Conservation (phyloP, 2,329 filamentous ascomycete genomes). For the Diaporthe eres region DNA sequence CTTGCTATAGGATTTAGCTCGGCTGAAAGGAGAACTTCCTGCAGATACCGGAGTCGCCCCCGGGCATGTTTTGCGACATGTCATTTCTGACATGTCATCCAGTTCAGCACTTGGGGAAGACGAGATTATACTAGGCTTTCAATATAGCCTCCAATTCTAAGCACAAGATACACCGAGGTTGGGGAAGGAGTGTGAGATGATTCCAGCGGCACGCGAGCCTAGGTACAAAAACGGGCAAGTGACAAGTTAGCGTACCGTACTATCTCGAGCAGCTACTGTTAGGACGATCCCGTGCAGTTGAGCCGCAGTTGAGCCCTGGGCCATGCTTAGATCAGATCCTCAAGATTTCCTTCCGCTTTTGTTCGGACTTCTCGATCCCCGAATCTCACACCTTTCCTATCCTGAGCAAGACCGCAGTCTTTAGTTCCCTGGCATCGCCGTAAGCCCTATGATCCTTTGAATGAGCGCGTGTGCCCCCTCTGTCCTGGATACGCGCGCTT, state of each 20-base stretch:
- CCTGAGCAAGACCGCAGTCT: too few relatives aligned
- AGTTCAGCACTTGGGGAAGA: too few relatives aligned
- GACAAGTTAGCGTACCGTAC: not conserved
- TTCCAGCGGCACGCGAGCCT: not conserved
- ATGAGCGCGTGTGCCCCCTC: too few relatives aligned
- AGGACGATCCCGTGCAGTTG: not conserved
- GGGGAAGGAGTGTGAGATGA: not conserved
- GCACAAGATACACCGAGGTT: not conserved
- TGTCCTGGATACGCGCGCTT: too few relatives aligned
- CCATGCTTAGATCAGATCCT: not conserved
- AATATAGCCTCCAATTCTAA: not conserved
- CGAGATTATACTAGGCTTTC: too few relatives aligned
- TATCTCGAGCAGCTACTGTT: not conserved
- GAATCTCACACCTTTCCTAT: not conserved
- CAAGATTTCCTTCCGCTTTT: not conserved
- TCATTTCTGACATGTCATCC: too few relatives aligned
- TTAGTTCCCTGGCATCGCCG: too few relatives aligned
- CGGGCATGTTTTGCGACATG: too few relatives aligned
- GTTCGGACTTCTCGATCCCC: not conserved
- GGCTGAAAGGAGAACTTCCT: too few relatives aligned
- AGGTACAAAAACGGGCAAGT: not conserved
- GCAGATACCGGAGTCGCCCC: too few relatives aligned
- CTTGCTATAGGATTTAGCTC: too few relatives aligned
- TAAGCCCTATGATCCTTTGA: too few relatives aligned
- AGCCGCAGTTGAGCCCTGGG: not conserved